Conservation (phyloP, 2,329 filamentous ascomycete species). For the Claviceps fusiformis region DNA sequence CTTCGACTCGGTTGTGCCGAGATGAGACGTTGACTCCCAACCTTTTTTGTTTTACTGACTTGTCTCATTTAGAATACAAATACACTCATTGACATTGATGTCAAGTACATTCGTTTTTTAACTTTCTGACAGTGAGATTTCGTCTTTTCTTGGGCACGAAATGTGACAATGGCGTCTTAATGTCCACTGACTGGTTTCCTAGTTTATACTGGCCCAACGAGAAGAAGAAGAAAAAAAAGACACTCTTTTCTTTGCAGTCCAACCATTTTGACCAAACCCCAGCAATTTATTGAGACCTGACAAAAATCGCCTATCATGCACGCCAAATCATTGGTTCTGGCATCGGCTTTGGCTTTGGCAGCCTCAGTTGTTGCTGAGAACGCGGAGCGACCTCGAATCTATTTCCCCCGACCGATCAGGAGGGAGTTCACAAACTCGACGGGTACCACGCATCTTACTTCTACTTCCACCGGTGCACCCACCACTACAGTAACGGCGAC, state of each 20-base stretch:
- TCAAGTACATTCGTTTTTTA: constrained; percentile 47
- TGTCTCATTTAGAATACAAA: constrained; percentile 9
- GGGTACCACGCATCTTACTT: constrained; percentile 17
- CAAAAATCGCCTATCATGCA: constrained; percentile 28
- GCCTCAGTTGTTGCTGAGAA: constrained; percentile 30
- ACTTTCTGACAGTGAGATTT: constrained; percentile 31
- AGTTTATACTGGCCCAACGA: not conserved
- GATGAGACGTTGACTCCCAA: not conserved
- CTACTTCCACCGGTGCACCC: constrained; percentile 7
- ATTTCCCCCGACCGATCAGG: constrained; percentile 44
- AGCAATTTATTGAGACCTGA: not conserved
- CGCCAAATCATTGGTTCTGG: constrained; percentile 30
- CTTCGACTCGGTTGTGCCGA: not conserved
- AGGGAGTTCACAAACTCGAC: constrained; percentile 33
- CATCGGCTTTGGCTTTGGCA: constrained; percentile 35
- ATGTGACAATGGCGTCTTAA: not conserved
- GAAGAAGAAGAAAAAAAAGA: not conserved
- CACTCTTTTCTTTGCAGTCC: not conserved
- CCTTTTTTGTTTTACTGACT: constrained; percentile 6
- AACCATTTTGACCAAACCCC: not conserved
- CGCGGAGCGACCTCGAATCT: constrained; percentile 35
- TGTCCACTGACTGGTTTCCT: not conserved
- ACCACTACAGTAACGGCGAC: constrained; percentile 6
- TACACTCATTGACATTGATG: constrained; percentile 38
- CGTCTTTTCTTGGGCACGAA: not conserved